Evolutionary conservation across 2,329 filamentous ascomycete species (phyloP), one percentile per base, ranked within the genome.

Genomic region (Cytospora leucostoma): DNA sequence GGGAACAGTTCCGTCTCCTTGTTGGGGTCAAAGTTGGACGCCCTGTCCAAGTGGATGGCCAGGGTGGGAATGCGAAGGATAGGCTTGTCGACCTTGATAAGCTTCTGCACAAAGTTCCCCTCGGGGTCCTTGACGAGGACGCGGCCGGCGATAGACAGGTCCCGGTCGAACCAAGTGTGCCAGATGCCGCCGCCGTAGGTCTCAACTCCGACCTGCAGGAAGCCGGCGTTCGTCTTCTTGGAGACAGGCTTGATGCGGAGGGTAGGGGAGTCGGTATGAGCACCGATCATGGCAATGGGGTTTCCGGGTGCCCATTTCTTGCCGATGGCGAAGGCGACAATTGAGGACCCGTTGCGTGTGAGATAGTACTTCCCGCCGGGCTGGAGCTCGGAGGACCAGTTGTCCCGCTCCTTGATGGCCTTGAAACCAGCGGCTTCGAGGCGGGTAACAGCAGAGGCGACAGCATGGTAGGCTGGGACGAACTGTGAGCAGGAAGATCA

Each of bases 111-210:
- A 68, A 96, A 91, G 67, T 84, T 88, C 58, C 90, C 91, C 64
- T 90, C 84, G 54, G 83, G 84, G 63, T 88, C 88, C 70, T 85
- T 87, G 62, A 95, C 91, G 81, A 98, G 88, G 15, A 91, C 91
- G 65, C 95, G 85, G 10, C 95, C 95, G 37, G 95, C 95, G 60
- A 98, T 87, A 70, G 91, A 90, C 66, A 99, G 80, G 75, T 99
- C 95, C 57, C 95, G 88, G 76, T 99, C 95, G 73, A 99, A 99
- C 95, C 90, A 99, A 54, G 92, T 96, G 77, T 97, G 93, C 94
- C 94, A 98, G 72, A 98, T 88, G 62, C 95, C 95, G 66, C 95
- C 95, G 59, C 95, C 95, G 73, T 99, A 99, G 1, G 92, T 94
- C 81, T 99, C 95, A 58, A 97, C 94, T 59, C 93, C 95, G 63